phyloP scores from a whole-genome alignment of 805 yeast species.

The Saccharomycopsis amapae region DNA sequence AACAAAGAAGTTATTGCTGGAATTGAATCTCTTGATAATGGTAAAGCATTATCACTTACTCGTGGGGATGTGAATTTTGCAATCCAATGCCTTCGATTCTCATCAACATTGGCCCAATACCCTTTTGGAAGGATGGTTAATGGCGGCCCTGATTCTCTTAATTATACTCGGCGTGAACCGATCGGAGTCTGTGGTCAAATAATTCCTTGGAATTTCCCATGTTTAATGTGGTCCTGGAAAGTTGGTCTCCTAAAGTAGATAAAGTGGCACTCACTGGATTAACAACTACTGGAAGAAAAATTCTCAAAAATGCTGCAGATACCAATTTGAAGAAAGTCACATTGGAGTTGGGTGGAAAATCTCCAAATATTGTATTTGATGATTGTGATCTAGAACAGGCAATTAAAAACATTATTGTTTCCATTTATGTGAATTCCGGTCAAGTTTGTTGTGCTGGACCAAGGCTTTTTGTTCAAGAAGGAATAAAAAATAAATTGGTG shows the following conservation, averaged over 20 bases:
- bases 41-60: slow-evolving; percentile 69
- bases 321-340: slow-evolving; percentile 84
- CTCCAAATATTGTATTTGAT: slow-evolving; percentile 81
- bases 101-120: slow-evolving; percentile 91
- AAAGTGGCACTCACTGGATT: slow-evolving; percentile 95
- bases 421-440: slow-evolving; percentile 90
- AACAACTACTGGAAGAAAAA: slow-evolving; percentile 81
- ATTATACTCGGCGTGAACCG: slow-evolving; percentile 80
- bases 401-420: slow-evolving; percentile 63
- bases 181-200: slow-evolving; percentile 93
- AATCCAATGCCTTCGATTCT: slow-evolving; percentile 64
- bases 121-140: slow-evolving; percentile 66
- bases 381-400: slow-evolving; percentile 78
- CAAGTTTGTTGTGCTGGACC: slow-evolving; percentile 95
- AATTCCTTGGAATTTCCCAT: slow-evolving; percentile 96
- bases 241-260: slow-evolving; percentile 81
- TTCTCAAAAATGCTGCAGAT: slow-evolving; percentile 74
- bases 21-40: slow-evolving; percentile 83
- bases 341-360: slow-evolving; percentile 93
- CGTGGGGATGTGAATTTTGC: slow-evolving; percentile 69
- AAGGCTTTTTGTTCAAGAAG: slow-evolving; percentile 80
- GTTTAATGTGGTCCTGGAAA: slow-evolving; percentile 91
- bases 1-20: slow-evolving; percentile 64
- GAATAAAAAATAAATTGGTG: slow-evolving; percentile 70
- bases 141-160: slow-evolving; percentile 64